Percentiles rank a stretch among this genome's conserved stretches.
Evolutionary conservation across 1,284 basidiomycete species (phyloP).

Genomic region (Leccinum variabile): DNA sequence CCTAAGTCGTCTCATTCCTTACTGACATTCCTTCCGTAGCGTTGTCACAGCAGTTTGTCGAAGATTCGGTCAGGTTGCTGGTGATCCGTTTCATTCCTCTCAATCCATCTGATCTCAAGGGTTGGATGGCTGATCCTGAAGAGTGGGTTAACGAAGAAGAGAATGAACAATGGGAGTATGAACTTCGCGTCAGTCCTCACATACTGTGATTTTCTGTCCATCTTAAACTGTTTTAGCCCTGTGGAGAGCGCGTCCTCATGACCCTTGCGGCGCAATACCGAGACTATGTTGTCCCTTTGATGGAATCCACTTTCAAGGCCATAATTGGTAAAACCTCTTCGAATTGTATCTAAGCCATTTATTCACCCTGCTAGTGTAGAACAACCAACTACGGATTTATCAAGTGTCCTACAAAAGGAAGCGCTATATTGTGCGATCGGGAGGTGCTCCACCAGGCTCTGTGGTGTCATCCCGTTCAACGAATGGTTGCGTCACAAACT

Average conservation of each 20-base stretch:
- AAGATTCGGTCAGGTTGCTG: slow-evolving; percentile 75
- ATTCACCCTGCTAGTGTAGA: slow-evolving; percentile 37
- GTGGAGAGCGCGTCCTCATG: slow-evolving; percentile 84
- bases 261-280: slow-evolving; percentile 75
- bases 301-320: slow-evolving; percentile 57
- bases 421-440: slow-evolving; percentile 88
- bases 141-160: slow-evolving; percentile 89
- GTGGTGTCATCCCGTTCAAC: slow-evolving; percentile 62
- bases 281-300: slow-evolving; percentile 71
- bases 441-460: slow-evolving; percentile 72
- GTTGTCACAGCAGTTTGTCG: slow-evolving; percentile 72
- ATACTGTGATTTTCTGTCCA: slow-evolving; percentile 6
- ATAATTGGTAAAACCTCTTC: slow-evolving; percentile 47
- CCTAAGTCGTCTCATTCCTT: slow-evolving; percentile 1
- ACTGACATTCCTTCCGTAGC: slow-evolving; percentile 45
- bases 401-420: slow-evolving; percentile 76
- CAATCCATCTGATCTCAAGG: slow-evolving; percentile 73
- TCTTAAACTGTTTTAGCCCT: slow-evolving; percentile 56
- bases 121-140: slow-evolving; percentile 83
- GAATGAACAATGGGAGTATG: slow-evolving; percentile 86
- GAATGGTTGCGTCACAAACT: slow-evolving; percentile 65
- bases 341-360: not conserved
- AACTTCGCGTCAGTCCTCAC: slow-evolving; percentile 61
- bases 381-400: slow-evolving; percentile 55
- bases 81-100: slow-evolving; percentile 83